These are phyloP conservation scores for Neonectria punicea DNA, from an alignment of 2,329 filamentous ascomycete genomes.

Conservation along the genomic window DNA sequence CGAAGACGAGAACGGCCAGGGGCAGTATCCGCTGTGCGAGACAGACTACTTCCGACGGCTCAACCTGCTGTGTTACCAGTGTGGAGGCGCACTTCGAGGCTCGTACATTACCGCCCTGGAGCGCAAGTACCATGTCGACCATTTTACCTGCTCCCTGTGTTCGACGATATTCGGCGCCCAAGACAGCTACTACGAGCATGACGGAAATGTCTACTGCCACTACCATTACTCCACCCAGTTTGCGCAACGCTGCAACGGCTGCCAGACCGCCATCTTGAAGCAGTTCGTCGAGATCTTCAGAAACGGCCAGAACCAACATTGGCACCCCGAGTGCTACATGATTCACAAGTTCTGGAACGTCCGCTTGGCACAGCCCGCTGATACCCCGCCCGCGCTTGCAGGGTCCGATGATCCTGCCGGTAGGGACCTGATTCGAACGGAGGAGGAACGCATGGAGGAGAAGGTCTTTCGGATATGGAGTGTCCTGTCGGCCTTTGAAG, in stretches of 20 bases:
- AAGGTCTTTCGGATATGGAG: constrained; percentile 99
- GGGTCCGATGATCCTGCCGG: constrained; percentile 66
- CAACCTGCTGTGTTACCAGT: constrained; percentile 90
- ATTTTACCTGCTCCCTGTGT: constrained; percentile 98
- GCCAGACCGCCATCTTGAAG: constrained; percentile 96
- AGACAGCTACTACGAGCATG: constrained; percentile 99
- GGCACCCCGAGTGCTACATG: constrained; percentile 99
- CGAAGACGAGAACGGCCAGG: constrained; percentile 85
- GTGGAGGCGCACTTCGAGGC: constrained; percentile 89
- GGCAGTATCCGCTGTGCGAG: constrained; percentile 95
- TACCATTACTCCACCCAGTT: constrained; percentile 99
- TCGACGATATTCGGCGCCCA: constrained; percentile 98
- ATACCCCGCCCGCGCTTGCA: constrained; percentile 55
- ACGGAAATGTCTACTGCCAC: constrained; percentile 95
- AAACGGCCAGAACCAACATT: constrained; percentile 98
- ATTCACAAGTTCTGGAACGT: constrained; percentile 99
- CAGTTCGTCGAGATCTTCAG: constrained; percentile 99
- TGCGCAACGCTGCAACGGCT: constrained; percentile 95
- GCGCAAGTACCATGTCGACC: constrained; percentile 98
- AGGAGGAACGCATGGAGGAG: constrained; percentile 95
- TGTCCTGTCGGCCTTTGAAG: constrained; percentile 94
- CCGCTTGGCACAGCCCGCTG: constrained; percentile 74
- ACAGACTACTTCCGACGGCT: constrained; percentile 96
- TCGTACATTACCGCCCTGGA: constrained; percentile 99
- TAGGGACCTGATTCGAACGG: constrained; percentile 79